These are phyloP conservation scores for Penicillium ochrochloron DNA, from an alignment of 495 filamentous ascomycete species.

Conservation along the genomic window DNA sequence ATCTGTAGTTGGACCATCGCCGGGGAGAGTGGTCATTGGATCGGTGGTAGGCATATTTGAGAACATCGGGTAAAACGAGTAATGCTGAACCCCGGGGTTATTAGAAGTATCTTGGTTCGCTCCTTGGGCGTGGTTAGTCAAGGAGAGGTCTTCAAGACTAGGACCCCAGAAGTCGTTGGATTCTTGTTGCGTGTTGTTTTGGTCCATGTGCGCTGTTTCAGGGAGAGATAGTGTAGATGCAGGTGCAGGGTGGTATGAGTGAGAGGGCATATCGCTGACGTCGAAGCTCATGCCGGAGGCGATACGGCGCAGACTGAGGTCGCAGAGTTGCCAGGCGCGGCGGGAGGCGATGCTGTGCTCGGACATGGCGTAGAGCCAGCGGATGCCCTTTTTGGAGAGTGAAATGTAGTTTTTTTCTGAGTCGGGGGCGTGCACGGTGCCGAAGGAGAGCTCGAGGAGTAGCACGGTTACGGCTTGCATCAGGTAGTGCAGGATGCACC, in stretches of 20 bases:
- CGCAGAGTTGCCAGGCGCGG: slow-evolving; percentile 63
- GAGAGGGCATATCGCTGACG: slow-evolving; percentile 42
- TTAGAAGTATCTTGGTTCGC: not conserved
- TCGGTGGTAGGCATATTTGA: slow-evolving; percentile 13
- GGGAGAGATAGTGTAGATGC: slow-evolving; percentile 17
- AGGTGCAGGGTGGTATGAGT: slow-evolving; percentile 30
- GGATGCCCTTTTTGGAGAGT: slow-evolving; percentile 57
- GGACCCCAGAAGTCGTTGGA: slow-evolving; percentile 17
- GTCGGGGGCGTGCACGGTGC: slow-evolving; percentile 57
- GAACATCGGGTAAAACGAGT: not conserved
- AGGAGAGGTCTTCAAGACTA: slow-evolving; percentile 14
- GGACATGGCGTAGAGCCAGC: slow-evolving; percentile 61
- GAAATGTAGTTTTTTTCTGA: slow-evolving; percentile 52
- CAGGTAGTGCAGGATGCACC: slow-evolving; percentile 66
- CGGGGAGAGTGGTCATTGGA: slow-evolving; percentile 5
- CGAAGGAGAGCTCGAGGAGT: slow-evolving; percentile 65
- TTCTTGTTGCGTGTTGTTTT: not conserved
- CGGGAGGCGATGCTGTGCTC: slow-evolving; percentile 56
- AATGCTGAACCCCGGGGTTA: not conserved
- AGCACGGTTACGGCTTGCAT: slow-evolving; percentile 66
- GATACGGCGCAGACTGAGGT: slow-evolving; percentile 46
- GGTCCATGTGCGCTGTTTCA: slow-evolving; percentile 2
- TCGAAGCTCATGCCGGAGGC: slow-evolving; percentile 49
- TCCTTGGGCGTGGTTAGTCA: not conserved
- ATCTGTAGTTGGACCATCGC: slow-evolving; percentile 20